phyloP scores from a whole-genome alignment of 371 early-diverging fungal species.

The Mucor velutinosus region DNA sequence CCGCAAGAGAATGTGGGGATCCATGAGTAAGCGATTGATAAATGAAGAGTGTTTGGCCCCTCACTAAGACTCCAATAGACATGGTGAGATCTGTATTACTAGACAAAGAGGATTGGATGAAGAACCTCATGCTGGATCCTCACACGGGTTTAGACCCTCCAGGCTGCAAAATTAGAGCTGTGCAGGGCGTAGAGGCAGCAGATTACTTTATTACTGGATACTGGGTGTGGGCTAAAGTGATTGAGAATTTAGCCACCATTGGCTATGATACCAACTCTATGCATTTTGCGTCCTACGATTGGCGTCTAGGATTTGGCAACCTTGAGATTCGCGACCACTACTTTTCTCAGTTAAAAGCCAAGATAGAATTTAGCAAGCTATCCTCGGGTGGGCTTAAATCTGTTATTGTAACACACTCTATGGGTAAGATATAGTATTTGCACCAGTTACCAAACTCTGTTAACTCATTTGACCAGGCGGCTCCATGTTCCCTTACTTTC shows the following conservation, averaged over 20 bases:
- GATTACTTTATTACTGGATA: slow-evolving; percentile 94
- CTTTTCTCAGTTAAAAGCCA: slow-evolving; percentile 78
- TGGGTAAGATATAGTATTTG: slow-evolving; percentile 37
- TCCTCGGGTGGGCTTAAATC: slow-evolving; percentile 59
- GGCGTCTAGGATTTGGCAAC: slow-evolving; percentile 86
- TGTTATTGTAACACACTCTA: slow-evolving; percentile 71
- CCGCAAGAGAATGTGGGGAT: slow-evolving; percentile 94
- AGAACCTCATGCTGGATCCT: slow-evolving; percentile 82
- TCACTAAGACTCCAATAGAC: slow-evolving; percentile 32
- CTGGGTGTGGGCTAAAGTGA: slow-evolving; percentile 92
- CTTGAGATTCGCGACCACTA: slow-evolving; percentile 86
- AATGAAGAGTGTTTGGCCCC: not conserved
- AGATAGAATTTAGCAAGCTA: slow-evolving; percentile 69
- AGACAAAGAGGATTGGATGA: slow-evolving; percentile 87
- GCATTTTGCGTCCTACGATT: slow-evolving; percentile 91
- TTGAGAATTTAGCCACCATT: slow-evolving; percentile 84
- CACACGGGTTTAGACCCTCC: slow-evolving; percentile 89
- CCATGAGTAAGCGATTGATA: slow-evolving; percentile 53
- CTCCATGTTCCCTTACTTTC: slow-evolving; percentile 76
- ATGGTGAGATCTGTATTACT: slow-evolving; percentile 82
- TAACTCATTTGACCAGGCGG: not conserved
- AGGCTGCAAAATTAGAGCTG: slow-evolving; percentile 82
- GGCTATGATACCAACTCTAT: slow-evolving; percentile 91
- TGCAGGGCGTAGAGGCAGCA: slow-evolving; percentile 88
- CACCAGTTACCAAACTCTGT: not conserved